Evolutionary conservation across 192 early-diverging fungal species (phyloP), one percentile per base, ranked within the genome.

Genomic region (Nowakowskiella sp.): DNA sequence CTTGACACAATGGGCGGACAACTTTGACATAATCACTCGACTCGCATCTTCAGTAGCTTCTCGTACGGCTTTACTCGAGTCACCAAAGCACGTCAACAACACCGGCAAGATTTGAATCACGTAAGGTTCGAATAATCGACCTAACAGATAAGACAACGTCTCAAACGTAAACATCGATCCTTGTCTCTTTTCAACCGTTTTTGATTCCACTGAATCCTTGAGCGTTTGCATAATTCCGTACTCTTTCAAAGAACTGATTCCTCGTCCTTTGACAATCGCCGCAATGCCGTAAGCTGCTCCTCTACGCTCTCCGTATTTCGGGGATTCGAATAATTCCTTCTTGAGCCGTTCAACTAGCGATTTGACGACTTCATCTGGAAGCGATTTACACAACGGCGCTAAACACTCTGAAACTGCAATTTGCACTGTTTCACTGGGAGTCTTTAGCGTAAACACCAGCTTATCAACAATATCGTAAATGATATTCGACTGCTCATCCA

Each of bases 261-360:
- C 94, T 19, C 84, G 72, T 3, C 94, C 94, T 61, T 92, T 91
- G 44, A 94, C 81, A 22, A 96, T 72, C 39, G 94, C 96, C 4
- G 96, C 91, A 33, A 99, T 59, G 42, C 96, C 96, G 57, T 90
- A 99, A 1, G 96, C 96, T 10, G 89, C 90, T 23, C 96, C 96
- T 23, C 91, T 83, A 13, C 94, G 80, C 42, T 82, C 70, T 13
- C 87, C 89, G 62, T 96, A 99, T 53, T 85, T 89, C 47, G 71
- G 71, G 27, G 78, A 74, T 24, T 71, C 66, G 61, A 89, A 87
- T 2, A 91, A 66, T 27, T 60, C 47, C 36, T 83, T 68, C 29
- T 89, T 64, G 23, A 93, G 67, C 0, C 49, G 53, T 1, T 73
- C 73, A 1, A 81, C 79, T 25, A 75, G 73, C 13, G 36, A 39